Percentiles rank a stretch among this genome's conserved stretches.
phyloP scores from a whole-genome alignment of 495 filamentous ascomycete species.

The Pseudomonodictys pantanalensis region DNA sequence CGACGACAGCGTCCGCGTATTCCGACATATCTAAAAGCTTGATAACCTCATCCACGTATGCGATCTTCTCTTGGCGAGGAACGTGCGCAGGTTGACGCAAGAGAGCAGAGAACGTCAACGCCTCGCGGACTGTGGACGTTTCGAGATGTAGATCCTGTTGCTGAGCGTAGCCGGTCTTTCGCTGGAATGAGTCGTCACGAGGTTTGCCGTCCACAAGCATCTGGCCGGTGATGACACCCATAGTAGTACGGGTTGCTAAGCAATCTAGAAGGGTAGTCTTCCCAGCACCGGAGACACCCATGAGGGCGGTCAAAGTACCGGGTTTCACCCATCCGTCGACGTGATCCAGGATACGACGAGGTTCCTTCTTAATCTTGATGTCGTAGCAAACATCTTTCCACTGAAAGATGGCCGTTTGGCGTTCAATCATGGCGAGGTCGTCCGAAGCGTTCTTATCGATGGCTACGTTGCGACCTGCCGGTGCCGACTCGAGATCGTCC shows the following conservation, averaged over 20 bases:
- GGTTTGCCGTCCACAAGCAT: slow-evolving; percentile 79
- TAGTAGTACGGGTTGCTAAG: slow-evolving; percentile 73
- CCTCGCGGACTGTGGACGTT: slow-evolving; percentile 83
- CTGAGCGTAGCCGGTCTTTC: slow-evolving; percentile 93
- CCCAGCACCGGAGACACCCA: slow-evolving; percentile 71
- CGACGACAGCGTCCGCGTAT: slow-evolving; percentile 83
- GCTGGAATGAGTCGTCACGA: slow-evolving; percentile 78
- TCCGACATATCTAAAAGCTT: slow-evolving; percentile 84
- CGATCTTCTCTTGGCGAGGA: slow-evolving; percentile 70
- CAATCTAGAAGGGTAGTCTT: slow-evolving; percentile 73
- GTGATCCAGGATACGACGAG: slow-evolving; percentile 73
- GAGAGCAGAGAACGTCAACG: slow-evolving; percentile 76
- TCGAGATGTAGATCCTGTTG: slow-evolving; percentile 91
- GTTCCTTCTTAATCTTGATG: slow-evolving; percentile 78
- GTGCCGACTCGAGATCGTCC: slow-evolving; percentile 49
- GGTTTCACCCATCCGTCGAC: slow-evolving; percentile 91
- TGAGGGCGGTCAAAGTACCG: slow-evolving; percentile 84
- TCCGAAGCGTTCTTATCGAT: slow-evolving; percentile 50
- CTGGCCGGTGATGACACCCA: slow-evolving; percentile 81
- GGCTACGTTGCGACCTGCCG: slow-evolving; percentile 44
- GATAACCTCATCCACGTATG: slow-evolving; percentile 88
- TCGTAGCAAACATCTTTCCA: slow-evolving; percentile 87
- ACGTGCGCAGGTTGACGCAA: slow-evolving; percentile 76
- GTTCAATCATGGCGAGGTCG: slow-evolving; percentile 49
- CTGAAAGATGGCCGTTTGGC: slow-evolving; percentile 74